Conservation (phyloP, 495 filamentous ascomycete genomes). For the Penicillium alfredii region DNA sequence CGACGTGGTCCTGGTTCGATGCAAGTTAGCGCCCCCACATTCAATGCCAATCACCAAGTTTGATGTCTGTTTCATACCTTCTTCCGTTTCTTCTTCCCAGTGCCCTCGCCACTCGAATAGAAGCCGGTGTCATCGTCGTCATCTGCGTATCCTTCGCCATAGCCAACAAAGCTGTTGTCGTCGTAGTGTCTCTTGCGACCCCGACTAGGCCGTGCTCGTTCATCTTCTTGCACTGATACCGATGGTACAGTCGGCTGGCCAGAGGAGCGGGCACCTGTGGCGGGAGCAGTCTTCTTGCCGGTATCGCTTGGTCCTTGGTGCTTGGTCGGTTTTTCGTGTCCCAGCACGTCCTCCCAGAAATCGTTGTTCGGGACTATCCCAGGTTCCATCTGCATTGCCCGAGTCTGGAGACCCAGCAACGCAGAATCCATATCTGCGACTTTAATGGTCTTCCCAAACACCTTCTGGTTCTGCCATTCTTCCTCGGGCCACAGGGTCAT, state of each 20-base stretch:
- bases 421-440: conserved; percentile 39
- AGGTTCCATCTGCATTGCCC: conserved; percentile 51
- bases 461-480: conserved; percentile 60
- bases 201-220: conserved; percentile 49
- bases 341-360: conserved; percentile 54
- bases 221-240: conserved; percentile 28
- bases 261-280: conserved; percentile 26
- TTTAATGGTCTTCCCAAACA: conserved; percentile 53
- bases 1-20: conserved; percentile 35
- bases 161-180: conserved; percentile 62
- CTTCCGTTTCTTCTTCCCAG: conserved; percentile 46
- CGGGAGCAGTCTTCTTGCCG: conserved; percentile 33
- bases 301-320: conserved; percentile 23
- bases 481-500: conserved; percentile 56
- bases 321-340: conserved; percentile 50
- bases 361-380: conserved; percentile 51
- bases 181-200: conserved; percentile 64
- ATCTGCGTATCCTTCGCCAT: conserved; percentile 58
- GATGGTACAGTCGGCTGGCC: conserved; percentile 29
- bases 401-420: conserved; percentile 42
- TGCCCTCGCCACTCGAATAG: conserved; percentile 41
- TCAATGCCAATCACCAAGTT: conserved; percentile 5
- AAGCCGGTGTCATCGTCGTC: conserved; percentile 51
- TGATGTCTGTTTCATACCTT: conserved; percentile 34
- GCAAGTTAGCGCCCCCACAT: conserved; percentile 3